phyloP scores from a whole-genome alignment of 345 rosid genomes.

The Salix brachista region DNA sequence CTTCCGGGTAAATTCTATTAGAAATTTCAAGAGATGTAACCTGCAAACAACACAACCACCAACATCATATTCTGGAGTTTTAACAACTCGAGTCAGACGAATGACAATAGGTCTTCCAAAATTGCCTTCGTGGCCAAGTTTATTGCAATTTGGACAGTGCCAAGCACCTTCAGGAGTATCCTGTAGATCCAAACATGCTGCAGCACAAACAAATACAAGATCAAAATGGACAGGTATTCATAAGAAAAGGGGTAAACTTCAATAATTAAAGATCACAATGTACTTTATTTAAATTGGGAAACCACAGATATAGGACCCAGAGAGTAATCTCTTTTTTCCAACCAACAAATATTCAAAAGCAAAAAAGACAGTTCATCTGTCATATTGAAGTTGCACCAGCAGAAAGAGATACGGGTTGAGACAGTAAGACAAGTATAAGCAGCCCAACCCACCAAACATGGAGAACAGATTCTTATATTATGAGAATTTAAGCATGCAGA shows the following conservation, averaged over 20 bases:
- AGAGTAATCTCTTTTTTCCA: neutral
- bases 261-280: neutral
- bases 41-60: constrained; percentile 97
- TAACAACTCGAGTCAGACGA: constrained; percentile 61
- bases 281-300: too few species aligned
- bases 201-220: constrained; percentile 32
- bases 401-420: neutral
- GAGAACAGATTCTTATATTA: neutral
- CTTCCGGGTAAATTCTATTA: neutral
- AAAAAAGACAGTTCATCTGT: too few species aligned
- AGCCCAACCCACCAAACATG: neutral
- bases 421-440: too few species aligned
- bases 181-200: constrained; percentile 77
- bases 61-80: constrained; percentile 67
- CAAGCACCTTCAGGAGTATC: constrained; percentile 65
- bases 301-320: too few species aligned
- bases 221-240: neutral
- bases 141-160: constrained; percentile 72
- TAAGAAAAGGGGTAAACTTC: neutral
- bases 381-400: neutral
- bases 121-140: constrained; percentile 35
- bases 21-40: constrained; percentile 35
- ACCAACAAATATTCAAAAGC: neutral
- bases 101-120: constrained; percentile 50
- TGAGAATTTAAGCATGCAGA: neutral